Conservation (phyloP, 208 protist species). For the Vickermania spadyakhi region DNA sequence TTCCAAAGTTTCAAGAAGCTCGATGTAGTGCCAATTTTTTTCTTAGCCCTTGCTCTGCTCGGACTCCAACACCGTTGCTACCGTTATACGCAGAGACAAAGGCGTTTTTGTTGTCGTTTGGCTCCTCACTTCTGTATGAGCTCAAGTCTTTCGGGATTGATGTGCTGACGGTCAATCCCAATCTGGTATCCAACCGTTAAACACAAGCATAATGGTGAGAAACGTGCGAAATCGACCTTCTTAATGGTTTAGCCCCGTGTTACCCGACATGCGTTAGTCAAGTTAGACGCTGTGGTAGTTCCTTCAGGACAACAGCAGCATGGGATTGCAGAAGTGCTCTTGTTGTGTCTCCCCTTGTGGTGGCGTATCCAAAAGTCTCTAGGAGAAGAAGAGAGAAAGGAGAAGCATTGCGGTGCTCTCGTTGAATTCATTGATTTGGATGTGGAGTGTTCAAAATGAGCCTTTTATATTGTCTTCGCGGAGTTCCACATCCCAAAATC, state of each 20-base stretch:
- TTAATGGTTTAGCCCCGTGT: constrained; percentile 18
- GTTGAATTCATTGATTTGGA: too few relatives aligned
- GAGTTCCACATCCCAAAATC: too few relatives aligned
- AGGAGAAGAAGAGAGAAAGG: too few relatives aligned
- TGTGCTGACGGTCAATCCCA: constrained; percentile 27
- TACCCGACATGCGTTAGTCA: constrained; percentile 26
- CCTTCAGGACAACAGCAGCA: constrained; percentile 23
- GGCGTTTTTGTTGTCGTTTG: constrained; percentile 38
- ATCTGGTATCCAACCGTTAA: constrained; percentile 31
- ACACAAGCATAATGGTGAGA: constrained; percentile 15
- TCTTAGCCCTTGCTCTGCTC: constrained; percentile 29
- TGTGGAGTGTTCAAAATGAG: too few relatives aligned
- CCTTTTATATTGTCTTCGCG: too few relatives aligned
- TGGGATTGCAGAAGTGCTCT: constrained; percentile 8
- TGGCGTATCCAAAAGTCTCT: too few relatives aligned
- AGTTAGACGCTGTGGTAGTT: constrained; percentile 15
- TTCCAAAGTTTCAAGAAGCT: constrained; percentile 24
- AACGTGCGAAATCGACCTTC: constrained; percentile 21
- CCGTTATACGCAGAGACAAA: constrained; percentile 58
- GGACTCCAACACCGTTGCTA: constrained; percentile 32
- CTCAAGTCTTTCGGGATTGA: constrained; percentile 17
- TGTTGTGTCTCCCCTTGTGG: constrained; percentile 6
- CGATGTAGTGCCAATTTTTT: constrained; percentile 42
- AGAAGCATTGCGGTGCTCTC: too few relatives aligned
- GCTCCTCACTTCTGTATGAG: constrained; percentile 28